phyloP scores from a whole-genome alignment of 2,329 filamentous ascomycete species.

The Aspergillus pseudoglaucus region DNA sequence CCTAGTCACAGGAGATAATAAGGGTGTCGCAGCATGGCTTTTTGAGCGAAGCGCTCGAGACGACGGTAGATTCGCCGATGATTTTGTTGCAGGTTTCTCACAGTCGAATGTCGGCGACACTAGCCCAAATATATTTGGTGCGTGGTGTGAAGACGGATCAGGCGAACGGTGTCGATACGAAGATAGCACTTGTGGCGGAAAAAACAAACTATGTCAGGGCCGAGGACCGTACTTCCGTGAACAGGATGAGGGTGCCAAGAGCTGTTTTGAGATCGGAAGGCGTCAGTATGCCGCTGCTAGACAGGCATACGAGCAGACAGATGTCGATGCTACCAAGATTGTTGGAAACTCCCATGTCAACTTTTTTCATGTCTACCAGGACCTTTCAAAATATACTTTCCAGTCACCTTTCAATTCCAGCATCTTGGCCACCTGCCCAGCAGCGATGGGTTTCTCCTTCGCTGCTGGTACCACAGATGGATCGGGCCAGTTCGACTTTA shows the following conservation, averaged over 20 bases:
- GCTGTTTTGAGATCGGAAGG: constrained; percentile 45
- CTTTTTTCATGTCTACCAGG: constrained; percentile 76
- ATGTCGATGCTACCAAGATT: constrained; percentile 32
- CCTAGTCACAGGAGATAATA: constrained; percentile 88
- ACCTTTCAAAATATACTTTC: constrained; percentile 73
- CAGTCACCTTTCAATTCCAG: constrained; percentile 59
- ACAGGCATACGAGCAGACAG: constrained; percentile 52
- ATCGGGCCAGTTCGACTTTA: constrained; percentile 87
- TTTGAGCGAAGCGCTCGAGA: constrained; percentile 64
- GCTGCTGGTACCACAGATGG: constrained; percentile 89
- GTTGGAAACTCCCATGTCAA: constrained; percentile 61
- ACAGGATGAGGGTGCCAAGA: constrained; percentile 42
- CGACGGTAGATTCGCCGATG: constrained; percentile 52
- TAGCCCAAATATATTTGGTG: constrained; percentile 77
- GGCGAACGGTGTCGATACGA: constrained; percentile 50
- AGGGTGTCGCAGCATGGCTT: constrained; percentile 81
- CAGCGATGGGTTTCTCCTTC: constrained; percentile 85
- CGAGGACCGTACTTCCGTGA: constrained; percentile 41
- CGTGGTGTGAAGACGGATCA: constrained; percentile 82
- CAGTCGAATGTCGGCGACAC: constrained; percentile 90
- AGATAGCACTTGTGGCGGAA: constrained; percentile 68
- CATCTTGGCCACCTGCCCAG: constrained; percentile 67
- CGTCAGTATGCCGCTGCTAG: constrained; percentile 41
- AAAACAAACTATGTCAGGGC: constrained; percentile 39
- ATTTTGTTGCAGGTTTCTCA: constrained; percentile 85